Conservation (phyloP, 2,329 filamentous ascomycete genomes). For the Bimuria novae-zelandiae region DNA sequence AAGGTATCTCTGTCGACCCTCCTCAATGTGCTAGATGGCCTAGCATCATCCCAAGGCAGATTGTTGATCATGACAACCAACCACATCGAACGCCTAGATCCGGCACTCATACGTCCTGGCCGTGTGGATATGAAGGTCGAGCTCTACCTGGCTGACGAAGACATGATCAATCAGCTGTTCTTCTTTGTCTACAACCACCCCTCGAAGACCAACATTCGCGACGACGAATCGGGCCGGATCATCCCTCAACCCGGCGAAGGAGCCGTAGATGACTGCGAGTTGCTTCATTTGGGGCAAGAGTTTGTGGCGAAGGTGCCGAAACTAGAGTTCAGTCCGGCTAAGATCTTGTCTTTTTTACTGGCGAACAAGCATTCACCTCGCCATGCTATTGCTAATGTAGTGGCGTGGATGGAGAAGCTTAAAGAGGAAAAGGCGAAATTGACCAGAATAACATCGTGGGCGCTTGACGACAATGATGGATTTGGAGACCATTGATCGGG, state of each 20-base stretch:
- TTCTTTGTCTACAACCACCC: slow-evolving; percentile 15
- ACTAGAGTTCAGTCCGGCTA: slow-evolving; percentile 20
- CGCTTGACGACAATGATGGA: slow-evolving; percentile 18
- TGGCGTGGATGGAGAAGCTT: slow-evolving; percentile 15
- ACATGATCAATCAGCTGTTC: slow-evolving; percentile 20
- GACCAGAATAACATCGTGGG: slow-evolving; percentile 12
- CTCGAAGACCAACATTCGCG: neutral
- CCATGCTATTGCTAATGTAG: slow-evolving; percentile 18
- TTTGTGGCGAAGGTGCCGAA: slow-evolving; percentile 19
- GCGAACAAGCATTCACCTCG: slow-evolving; percentile 20
- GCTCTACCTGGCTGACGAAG: slow-evolving; percentile 48
- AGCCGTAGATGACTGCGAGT: slow-evolving; percentile 11
- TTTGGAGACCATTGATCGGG: slow-evolving; percentile 8
- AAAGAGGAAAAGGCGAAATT: slow-evolving; percentile 20
- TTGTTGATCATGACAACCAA: slow-evolving; percentile 83
- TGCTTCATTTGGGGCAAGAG: slow-evolving; percentile 18
- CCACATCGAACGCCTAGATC: slow-evolving; percentile 70
- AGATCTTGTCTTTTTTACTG: slow-evolving; percentile 21
- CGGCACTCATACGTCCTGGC: slow-evolving; percentile 72
- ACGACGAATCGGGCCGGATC: too few species aligned
- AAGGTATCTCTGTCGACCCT: slow-evolving; percentile 78
- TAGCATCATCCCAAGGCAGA: slow-evolving; percentile 74
- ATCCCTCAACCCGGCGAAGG: too few species aligned
- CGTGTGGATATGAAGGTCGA: slow-evolving; percentile 69
- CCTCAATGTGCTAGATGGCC: slow-evolving; percentile 80